These are phyloP conservation scores for Talaromyces liani DNA, from an alignment of 495 filamentous ascomycete genomes.

Conservation along the genomic window DNA sequence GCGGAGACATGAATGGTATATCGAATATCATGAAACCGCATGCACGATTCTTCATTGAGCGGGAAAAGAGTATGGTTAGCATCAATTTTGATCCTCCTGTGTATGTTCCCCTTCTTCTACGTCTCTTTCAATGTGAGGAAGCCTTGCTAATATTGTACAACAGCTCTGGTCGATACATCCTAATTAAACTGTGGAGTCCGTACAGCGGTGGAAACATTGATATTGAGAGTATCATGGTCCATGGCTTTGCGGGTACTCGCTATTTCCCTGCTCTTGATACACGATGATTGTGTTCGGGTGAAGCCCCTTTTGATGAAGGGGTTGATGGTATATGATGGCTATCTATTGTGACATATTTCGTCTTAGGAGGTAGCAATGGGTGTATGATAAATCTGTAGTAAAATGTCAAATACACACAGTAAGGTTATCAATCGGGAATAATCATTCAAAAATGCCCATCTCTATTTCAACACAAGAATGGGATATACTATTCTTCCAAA, in stretches of 20 bases:
- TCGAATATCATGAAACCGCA: slow-evolving; percentile 58
- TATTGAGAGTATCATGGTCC: slow-evolving; percentile 70
- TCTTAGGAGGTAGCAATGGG: background rate
- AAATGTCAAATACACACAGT: background rate
- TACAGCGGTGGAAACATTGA: slow-evolving; percentile 64
- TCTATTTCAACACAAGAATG: background rate
- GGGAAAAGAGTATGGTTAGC: slow-evolving; percentile 73
- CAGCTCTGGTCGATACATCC: slow-evolving; percentile 64
- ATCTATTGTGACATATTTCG: background rate
- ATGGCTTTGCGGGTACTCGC: slow-evolving; percentile 76
- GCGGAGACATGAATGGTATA: slow-evolving; percentile 25
- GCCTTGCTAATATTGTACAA: slow-evolving; percentile 4
- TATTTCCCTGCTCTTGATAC: slow-evolving; percentile 52
- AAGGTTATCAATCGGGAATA: background rate
- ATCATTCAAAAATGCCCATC: background rate
- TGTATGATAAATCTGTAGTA: background rate
- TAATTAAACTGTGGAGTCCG: slow-evolving; percentile 83
- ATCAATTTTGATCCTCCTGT: slow-evolving; percentile 85
- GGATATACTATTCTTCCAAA: background rate
- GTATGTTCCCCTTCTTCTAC: slow-evolving; percentile 37
- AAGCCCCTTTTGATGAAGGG: background rate
- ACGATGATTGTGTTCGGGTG: background rate
- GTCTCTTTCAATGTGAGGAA: background rate
- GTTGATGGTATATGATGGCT: background rate
- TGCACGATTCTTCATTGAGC: slow-evolving; percentile 72